Evolutionary conservation across 225 moss, liverwort and hornwort genomes (phyloP).

Genomic region (Ulota crispa): DNA sequence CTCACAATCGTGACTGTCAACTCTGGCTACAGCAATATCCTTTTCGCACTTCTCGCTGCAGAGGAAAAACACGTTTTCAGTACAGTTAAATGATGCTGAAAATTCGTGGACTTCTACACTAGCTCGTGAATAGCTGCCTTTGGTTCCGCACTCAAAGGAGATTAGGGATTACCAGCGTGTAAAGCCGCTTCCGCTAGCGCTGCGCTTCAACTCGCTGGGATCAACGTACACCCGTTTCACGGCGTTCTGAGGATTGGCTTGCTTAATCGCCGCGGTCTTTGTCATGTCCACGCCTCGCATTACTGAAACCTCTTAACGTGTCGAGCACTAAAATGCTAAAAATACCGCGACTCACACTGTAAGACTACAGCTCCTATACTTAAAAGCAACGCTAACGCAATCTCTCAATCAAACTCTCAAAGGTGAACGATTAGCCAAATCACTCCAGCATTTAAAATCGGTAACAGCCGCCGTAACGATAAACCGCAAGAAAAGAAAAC

Average conservation of each 20-base stretch:
- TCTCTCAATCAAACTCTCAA: background rate
- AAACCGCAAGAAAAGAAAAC: background rate
- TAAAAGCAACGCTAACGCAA: background rate
- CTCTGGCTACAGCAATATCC: conserved; percentile 47
- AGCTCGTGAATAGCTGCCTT: conserved; percentile 1
- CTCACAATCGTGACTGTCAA: conserved; percentile 57
- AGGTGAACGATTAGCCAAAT: background rate
- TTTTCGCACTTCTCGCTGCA: conserved; percentile 48
- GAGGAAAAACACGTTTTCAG: background rate
- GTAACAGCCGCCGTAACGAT: background rate
- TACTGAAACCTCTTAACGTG: conserved; percentile 20
- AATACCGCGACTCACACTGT: conserved; percentile 28
- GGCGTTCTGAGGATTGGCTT: conserved; percentile 47
- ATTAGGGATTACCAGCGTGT: conserved; percentile 51
- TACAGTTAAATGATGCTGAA: too few species aligned
- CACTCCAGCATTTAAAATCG: background rate
- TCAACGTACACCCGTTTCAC: conserved; percentile 57
- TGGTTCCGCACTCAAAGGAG: conserved; percentile 19
- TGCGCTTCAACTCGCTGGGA: conserved; percentile 57
- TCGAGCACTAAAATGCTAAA: conserved; percentile 25
- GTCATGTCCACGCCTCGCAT: conserved; percentile 52
- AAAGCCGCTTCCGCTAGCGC: conserved; percentile 54
- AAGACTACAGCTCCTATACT: background rate
- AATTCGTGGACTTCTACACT: background rate
- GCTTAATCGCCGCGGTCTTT: conserved; percentile 39